phyloP scores from a whole-genome alignment of 495 filamentous ascomycete species.

The Xanthoparmelia taractica region DNA sequence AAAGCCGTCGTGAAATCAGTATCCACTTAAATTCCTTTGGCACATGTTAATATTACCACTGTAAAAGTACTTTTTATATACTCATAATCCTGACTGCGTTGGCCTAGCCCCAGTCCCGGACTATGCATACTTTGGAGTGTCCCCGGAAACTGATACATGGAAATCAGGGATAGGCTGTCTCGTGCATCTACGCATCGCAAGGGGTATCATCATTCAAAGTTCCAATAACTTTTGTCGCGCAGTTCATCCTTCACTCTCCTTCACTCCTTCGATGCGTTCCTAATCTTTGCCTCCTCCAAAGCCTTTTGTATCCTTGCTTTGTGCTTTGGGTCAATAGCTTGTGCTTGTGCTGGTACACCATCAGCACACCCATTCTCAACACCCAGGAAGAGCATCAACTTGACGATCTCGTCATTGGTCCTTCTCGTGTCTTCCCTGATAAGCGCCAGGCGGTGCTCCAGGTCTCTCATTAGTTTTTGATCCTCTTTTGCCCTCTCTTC shows the following conservation, averaged over 20 bases:
- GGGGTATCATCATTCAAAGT: constrained; percentile 4
- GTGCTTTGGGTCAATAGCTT: constrained; percentile 33
- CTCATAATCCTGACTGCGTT: neutral
- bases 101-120: neutral
- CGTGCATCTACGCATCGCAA: constrained; percentile 1
- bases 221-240: neutral
- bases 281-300: constrained; percentile 43
- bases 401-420: constrained; percentile 29
- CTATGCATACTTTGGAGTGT: no score
- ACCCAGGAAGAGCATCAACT: constrained; percentile 31
- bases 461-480: constrained; percentile 39
- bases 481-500: constrained; percentile 48
- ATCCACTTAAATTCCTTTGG: no score
- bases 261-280: constrained; percentile 39
- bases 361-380: constrained; percentile 39
- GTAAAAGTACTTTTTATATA: no score
- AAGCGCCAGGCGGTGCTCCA: constrained; percentile 38
- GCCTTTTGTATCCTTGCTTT: constrained; percentile 42
- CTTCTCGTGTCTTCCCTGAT: constrained; percentile 26
- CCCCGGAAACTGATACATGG: no score
- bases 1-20: no score
- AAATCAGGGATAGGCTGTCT: constrained; percentile 1
- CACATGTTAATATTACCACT: no score
- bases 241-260: constrained; percentile 21
- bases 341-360: constrained; percentile 25